phyloP scores from a whole-genome alignment of 2,329 filamentous ascomycete species.

The Rosellinia necatrix region DNA sequence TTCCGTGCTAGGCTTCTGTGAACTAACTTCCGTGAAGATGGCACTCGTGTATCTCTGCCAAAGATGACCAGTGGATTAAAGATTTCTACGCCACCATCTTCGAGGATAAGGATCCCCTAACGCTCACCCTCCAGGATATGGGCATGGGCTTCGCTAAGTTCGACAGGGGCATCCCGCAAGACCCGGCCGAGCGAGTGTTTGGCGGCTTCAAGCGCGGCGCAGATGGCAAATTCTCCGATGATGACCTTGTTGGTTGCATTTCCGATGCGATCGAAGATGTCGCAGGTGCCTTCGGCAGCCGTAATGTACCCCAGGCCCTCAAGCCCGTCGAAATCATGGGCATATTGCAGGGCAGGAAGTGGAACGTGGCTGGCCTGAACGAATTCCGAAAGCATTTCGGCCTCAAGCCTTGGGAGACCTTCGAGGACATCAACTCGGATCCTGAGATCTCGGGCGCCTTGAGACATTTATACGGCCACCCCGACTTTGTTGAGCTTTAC shows the following conservation, averaged over 20 bases:
- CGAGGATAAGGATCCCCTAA: slow-evolving; percentile 56
- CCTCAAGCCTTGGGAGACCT: slow-evolving; percentile 74
- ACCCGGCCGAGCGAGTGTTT: slow-evolving; percentile 73
- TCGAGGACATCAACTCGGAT: slow-evolving; percentile 84
- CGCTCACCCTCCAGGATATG: slow-evolving; percentile 65
- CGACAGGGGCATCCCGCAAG: slow-evolving; percentile 62
- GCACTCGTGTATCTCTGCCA: slow-evolving; percentile 77
- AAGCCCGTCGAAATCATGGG: slow-evolving; percentile 79
- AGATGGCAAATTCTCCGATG: slow-evolving; percentile 74
- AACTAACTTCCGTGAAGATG: slow-evolving; percentile 42
- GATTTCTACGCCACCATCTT: slow-evolving; percentile 68
- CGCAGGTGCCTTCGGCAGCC: slow-evolving; percentile 74
- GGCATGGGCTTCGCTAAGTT: slow-evolving; percentile 66
- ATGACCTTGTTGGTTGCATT: slow-evolving; percentile 76
- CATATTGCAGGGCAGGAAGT: slow-evolving; percentile 75
- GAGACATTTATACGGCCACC: slow-evolving; percentile 73
- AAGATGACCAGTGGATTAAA: slow-evolving; percentile 81
- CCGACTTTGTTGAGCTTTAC: slow-evolving; percentile 80
- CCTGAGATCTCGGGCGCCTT: slow-evolving; percentile 70
- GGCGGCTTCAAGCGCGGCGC: slow-evolving; percentile 65
- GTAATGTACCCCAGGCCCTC: slow-evolving; percentile 75
- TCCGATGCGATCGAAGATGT: slow-evolving; percentile 79
- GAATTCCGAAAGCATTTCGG: slow-evolving; percentile 85
- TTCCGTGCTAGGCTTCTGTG: neutral
- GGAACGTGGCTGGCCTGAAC: slow-evolving; percentile 79